Evolutionary conservation across 2,329 filamentous ascomycete genomes (phyloP).

Genomic region (Didymella pomorum): DNA sequence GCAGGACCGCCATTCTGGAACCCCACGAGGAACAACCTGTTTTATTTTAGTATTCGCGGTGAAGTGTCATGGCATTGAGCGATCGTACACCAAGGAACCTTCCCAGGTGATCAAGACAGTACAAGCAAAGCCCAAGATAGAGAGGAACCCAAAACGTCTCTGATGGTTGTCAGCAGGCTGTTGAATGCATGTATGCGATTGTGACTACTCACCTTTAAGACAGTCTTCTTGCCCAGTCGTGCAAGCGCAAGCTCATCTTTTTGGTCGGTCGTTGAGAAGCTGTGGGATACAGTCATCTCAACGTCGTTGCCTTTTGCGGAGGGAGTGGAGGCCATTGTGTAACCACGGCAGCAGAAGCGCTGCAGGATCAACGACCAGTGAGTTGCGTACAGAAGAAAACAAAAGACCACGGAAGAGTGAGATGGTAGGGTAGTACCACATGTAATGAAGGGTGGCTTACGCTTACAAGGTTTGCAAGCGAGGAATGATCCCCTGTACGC

Average conservation of each 20-base stretch:
- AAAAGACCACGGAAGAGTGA: slow-evolving; percentile 1
- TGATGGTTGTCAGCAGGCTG: slow-evolving; percentile 10
- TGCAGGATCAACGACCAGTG: not conserved
- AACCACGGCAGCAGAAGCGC: not conserved
- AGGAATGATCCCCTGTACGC: slow-evolving; percentile 9
- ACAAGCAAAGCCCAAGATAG: slow-evolving; percentile 39
- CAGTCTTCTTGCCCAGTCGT: slow-evolving; percentile 35
- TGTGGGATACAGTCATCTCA: slow-evolving; percentile 21
- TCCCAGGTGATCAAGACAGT: slow-evolving; percentile 44
- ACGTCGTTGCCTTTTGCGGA: slow-evolving; percentile 22
- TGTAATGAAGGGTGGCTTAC: slow-evolving; percentile 1
- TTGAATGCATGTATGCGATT: not conserved
- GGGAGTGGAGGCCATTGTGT: slow-evolving; percentile 21
- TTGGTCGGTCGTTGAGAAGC: slow-evolving; percentile 18
- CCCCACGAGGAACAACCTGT: slow-evolving; percentile 30
- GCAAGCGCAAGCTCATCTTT: slow-evolving; percentile 33
- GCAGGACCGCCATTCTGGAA: slow-evolving; percentile 42
- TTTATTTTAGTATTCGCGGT: slow-evolving; percentile 10
- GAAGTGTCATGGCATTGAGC: not conserved
- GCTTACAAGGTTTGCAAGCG: slow-evolving; percentile 1
- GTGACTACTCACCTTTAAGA: slow-evolving; percentile 28
- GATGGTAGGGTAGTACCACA: slow-evolving; percentile 3
- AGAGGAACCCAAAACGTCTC: slow-evolving; percentile 40
- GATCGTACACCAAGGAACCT: slow-evolving; percentile 33
- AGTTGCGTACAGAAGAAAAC: not conserved